phyloP scores from a whole-genome alignment of 768 basidiomycete genomes.

The Amanita brunnescens region DNA sequence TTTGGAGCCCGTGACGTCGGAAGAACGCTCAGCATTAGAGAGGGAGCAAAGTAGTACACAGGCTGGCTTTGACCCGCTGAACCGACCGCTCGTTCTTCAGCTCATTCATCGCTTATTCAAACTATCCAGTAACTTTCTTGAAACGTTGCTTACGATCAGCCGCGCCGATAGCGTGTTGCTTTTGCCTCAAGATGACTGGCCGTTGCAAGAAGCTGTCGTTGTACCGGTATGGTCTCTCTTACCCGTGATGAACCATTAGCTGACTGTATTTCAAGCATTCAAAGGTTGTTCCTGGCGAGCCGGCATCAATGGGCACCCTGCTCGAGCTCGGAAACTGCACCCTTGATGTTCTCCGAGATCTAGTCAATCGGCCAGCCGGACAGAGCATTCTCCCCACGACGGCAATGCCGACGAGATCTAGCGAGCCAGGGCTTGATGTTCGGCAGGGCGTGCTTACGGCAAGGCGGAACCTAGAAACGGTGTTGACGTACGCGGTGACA shows the following conservation, averaged over 20 bases:
- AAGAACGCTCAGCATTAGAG: slow-evolving; percentile 64
- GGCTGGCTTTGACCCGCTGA: slow-evolving; percentile 38
- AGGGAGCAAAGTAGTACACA: slow-evolving; percentile 45
- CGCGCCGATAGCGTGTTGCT: slow-evolving; percentile 60
- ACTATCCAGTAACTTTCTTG: slow-evolving; percentile 60
- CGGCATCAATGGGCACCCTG: slow-evolving; percentile 78
- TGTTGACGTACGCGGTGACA: slow-evolving; percentile 62
- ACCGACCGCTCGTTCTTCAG: slow-evolving; percentile 63
- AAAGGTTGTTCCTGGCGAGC: slow-evolving; percentile 75
- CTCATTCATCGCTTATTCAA: slow-evolving; percentile 66
- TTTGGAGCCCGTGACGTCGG: slow-evolving; percentile 69
- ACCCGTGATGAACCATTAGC: not conserved
- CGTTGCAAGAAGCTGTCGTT: slow-evolving; percentile 55
- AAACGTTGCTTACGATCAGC: slow-evolving; percentile 62
- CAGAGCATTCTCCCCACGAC: slow-evolving; percentile 35
- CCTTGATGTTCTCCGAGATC: slow-evolving; percentile 62
- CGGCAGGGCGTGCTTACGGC: slow-evolving; percentile 48
- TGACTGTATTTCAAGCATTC: slow-evolving; percentile 48
- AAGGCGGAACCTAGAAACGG: slow-evolving; percentile 56
- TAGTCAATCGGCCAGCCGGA: slow-evolving; percentile 51
- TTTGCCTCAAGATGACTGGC: slow-evolving; percentile 64
- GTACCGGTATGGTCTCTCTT: slow-evolving; percentile 49
- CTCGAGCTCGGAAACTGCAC: slow-evolving; percentile 78
- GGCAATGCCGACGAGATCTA: slow-evolving; percentile 18
- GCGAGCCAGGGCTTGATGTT: slow-evolving; percentile 37